Conservation (phyloP, 148 eudicot species). For the Rhododendron griersonianum region DNA sequence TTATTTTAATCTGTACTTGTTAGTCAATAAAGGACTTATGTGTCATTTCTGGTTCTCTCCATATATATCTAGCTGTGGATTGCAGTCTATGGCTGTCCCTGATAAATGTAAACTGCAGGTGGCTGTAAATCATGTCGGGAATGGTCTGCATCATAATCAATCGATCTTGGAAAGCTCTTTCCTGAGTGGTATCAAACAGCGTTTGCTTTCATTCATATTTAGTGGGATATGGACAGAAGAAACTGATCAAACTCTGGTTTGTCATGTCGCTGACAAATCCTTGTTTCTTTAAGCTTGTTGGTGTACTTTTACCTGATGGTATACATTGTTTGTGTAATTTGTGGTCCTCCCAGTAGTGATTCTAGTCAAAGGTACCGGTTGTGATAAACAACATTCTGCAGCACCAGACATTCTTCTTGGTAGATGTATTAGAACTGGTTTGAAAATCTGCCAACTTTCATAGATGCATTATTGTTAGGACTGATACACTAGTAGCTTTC, state of each 20-base stretch:
- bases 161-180: slow-evolving; percentile 30
- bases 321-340: neutral
- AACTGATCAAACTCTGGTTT: slow-evolving; percentile 66
- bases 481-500: neutral
- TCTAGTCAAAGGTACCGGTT: neutral
- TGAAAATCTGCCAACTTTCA: neutral
- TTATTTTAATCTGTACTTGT: neutral
- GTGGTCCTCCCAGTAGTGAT: neutral
- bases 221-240: slow-evolving; percentile 89
- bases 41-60: neutral
- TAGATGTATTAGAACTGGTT: neutral
- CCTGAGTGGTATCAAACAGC: slow-evolving; percentile 84
- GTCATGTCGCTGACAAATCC: slow-evolving; percentile 16
- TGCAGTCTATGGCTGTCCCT: slow-evolving; percentile 37
- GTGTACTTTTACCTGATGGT: slow-evolving; percentile 9
- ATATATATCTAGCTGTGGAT: slow-evolving; percentile 3
- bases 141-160: slow-evolving; percentile 26
- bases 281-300: slow-evolving; percentile 3
- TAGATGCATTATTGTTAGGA: neutral
- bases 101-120: slow-evolving; percentile 37
- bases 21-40: neutral
- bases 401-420: neutral
- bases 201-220: slow-evolving; percentile 88
- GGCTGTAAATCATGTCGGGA: slow-evolving; percentile 34
- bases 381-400: neutral